Conservation (phyloP, 352 stramenopile species). For the Globisporangium spinosum region DNA sequence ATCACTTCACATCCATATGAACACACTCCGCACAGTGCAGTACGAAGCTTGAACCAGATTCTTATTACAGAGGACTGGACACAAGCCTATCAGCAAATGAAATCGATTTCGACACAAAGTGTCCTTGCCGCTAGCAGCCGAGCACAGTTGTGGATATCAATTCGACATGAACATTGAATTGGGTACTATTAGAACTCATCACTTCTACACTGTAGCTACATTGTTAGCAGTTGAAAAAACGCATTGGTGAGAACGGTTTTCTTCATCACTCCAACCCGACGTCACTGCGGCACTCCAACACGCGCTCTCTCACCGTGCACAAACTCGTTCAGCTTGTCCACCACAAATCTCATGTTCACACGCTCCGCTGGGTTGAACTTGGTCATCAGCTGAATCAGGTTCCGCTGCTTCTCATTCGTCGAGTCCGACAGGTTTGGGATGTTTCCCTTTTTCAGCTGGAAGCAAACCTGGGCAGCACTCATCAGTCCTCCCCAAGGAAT, state of each 20-base stretch:
- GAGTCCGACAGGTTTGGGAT: background rate
- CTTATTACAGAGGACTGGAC: too few relatives aligned
- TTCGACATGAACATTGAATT: too few relatives aligned
- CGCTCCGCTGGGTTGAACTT: background rate
- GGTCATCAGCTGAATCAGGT: slow-evolving; percentile 2
- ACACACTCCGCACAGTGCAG: too few relatives aligned
- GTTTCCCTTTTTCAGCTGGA: background rate
- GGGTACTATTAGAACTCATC: too few relatives aligned
- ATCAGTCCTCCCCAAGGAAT: background rate
- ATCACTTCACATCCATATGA: too few relatives aligned
- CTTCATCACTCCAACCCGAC: background rate
- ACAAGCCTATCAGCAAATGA: too few relatives aligned
- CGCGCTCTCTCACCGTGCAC: background rate
- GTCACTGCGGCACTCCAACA: background rate
- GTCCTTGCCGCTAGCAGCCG: too few relatives aligned
- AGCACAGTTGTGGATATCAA: too few relatives aligned
- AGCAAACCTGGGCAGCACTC: background rate
- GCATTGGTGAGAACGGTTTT: background rate
- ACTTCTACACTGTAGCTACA: too few relatives aligned
- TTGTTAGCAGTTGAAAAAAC: too few relatives aligned
- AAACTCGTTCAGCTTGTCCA: background rate
- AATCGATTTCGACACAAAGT: too few relatives aligned
- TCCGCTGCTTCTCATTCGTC: background rate
- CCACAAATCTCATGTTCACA: background rate
- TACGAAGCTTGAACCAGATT: too few relatives aligned